A percentile compares a stretch with the other conserved stretches of the same genome.
Conservation (phyloP, 2,329 filamentous ascomycete genomes). For the Talaromyces sp. region DNA sequence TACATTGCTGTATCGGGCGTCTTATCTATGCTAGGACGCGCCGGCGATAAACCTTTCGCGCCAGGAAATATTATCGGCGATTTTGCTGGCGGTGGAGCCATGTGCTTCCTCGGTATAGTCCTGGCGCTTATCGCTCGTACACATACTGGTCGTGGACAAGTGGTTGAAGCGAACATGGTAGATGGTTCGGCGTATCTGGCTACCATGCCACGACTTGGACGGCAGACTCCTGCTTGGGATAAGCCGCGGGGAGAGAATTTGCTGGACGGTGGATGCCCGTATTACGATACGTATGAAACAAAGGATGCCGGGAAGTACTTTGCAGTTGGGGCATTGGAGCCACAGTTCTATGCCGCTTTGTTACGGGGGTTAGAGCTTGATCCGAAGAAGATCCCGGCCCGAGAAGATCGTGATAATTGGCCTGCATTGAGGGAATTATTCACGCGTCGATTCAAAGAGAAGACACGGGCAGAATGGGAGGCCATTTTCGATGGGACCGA, state of each 20-base stretch:
- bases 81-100: slow-evolving; percentile 85
- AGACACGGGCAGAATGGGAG: slow-evolving; percentile 81
- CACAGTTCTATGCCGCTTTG: slow-evolving; percentile 75
- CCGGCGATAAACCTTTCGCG: slow-evolving; percentile 70
- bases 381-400: slow-evolving; percentile 46
- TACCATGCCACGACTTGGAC: slow-evolving; percentile 71
- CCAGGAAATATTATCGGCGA: slow-evolving; percentile 86
- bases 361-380: slow-evolving; percentile 67
- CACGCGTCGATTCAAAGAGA: slow-evolving; percentile 65
- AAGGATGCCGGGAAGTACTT: slow-evolving; percentile 72
- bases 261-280: slow-evolving; percentile 83
- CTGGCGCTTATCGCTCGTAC: slow-evolving; percentile 73
- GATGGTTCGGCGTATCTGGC: slow-evolving; percentile 81
- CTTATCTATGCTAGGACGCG: slow-evolving; percentile 73
- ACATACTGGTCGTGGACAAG: slow-evolving; percentile 71
- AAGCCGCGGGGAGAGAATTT: slow-evolving; percentile 71
- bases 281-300: slow-evolving; percentile 87
- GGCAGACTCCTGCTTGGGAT: slow-evolving; percentile 65
- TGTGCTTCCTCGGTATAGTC: slow-evolving; percentile 79
- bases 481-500: slow-evolving; percentile 83
- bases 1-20: slow-evolving; percentile 89
- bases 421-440: slow-evolving; percentile 65
- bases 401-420: slow-evolving; percentile 69
- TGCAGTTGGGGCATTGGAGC: slow-evolving; percentile 88
- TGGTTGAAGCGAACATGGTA: slow-evolving; percentile 97